Conservation (phyloP, 176 grass and related monocot species). For the Raddia distichophylla region DNA sequence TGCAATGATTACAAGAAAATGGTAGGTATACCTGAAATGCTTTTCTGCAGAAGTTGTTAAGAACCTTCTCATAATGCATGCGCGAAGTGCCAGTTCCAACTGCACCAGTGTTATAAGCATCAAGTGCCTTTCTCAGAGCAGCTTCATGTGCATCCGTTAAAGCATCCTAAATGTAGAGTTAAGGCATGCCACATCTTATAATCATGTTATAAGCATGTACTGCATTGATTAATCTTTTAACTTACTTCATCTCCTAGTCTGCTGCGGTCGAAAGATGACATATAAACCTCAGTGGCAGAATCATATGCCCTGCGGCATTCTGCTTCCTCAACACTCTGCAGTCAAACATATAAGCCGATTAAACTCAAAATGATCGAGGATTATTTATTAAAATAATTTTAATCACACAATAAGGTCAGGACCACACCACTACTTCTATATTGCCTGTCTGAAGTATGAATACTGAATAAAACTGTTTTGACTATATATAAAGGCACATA, state of each 20-base stretch:
- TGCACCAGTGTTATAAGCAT: conserved; percentile 58
- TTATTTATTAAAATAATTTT: conserved; percentile 18
- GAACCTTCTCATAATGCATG: conserved; percentile 67
- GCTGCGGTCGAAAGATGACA: conserved; percentile 57
- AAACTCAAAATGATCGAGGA: conserved; percentile 31
- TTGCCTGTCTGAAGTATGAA: conserved; percentile 1
- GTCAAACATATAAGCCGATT: conserved; percentile 22
- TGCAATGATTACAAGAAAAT: conserved; percentile 7
- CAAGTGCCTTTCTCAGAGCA: conserved; percentile 65
- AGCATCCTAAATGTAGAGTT: conserved; percentile 53
- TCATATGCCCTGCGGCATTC: conserved; percentile 77
- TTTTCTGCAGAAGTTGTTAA: conserved; percentile 67
- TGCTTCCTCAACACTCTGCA: conserved; percentile 79
- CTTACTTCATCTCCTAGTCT: conserved; percentile 75
- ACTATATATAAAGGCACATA: neutral
- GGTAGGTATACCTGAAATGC: conserved; percentile 60
- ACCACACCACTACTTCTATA: neutral
- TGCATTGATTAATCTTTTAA: neutral
- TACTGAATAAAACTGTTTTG: neutral
- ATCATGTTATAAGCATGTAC: neutral
- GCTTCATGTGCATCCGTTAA: conserved; percentile 70
- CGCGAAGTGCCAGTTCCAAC: conserved; percentile 66
- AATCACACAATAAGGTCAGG: neutral
- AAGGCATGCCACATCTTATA: neutral
- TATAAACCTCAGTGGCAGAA: conserved; percentile 61